Evolutionary conservation across 2,329 filamentous ascomycete genomes (phyloP), one percentile per base, ranked within the genome.

Genomic region (Aspergillus sp.): DNA sequence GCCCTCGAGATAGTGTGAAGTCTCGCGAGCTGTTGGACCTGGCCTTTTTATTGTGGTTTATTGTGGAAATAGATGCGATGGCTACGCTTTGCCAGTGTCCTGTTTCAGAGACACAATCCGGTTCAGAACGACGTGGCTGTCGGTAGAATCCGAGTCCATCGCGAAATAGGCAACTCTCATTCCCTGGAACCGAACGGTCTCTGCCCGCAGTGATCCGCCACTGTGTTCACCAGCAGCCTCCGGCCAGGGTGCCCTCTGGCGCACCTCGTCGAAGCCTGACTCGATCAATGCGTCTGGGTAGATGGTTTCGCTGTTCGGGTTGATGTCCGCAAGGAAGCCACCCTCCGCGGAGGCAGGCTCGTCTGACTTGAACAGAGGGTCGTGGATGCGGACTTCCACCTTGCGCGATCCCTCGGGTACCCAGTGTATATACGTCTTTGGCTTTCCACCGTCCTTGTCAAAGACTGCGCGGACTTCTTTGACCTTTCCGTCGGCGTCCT

Each of bases 61-160:
- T 21, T 21, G 21, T 6, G 11, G 11, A 33, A 33, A 37, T 37
- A 14, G 1, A 31, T 4, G 44, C 35, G 46, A 40, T 12, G 3
- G 9, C 15, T 48, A 54, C 15, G 52, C 52, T 49, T 63, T 65
- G 5, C 62, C 59, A 4, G 57, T 56, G 39, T 65, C 64, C 58
- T 96, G 93, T 79, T 96, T 96, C 69, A 97, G 76, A 48, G 89
- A 90, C 21, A 98, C 93, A 68, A 98, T 97, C 52, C 91, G 84
- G 78, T 98, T 98, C 31, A 98, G 78, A 48, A 98, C 85, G 63
- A 96, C 81, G 73, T 88, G 90, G n/a, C 91, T 90, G 33, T 86
- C 84, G 0, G 86, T 89, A 59, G 86, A 90, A 67, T 96, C 91
- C 50, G 83, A 85, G 72, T 97, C 93, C 73, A 96, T 65, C 3